Percentiles rank a stretch among this genome's conserved stretches.
Conservation (phyloP, 495 filamentous ascomycete genomes). For the Tuber borchii region DNA sequence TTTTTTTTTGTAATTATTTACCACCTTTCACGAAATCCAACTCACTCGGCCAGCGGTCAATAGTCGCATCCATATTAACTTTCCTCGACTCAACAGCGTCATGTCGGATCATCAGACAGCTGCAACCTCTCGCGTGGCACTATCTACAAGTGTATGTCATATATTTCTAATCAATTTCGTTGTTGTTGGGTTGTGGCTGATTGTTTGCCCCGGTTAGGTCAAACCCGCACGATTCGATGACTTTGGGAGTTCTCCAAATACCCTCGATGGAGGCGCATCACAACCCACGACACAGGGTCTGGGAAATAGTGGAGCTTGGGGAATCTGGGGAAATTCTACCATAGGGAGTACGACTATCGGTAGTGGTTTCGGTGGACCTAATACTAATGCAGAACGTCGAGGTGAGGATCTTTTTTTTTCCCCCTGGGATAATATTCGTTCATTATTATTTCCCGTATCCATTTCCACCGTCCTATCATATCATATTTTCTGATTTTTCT, state of each 20-base stretch:
- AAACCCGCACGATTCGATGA: constrained; percentile 37
- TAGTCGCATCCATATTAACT: constrained; percentile 5
- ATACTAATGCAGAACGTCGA: constrained; percentile 30
- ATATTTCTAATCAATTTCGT: constrained; percentile 3
- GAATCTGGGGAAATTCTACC: constrained; percentile 33
- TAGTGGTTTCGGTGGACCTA: constrained; percentile 35
- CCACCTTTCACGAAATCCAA: constrained; percentile 13
- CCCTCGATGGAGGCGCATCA: constrained; percentile 34
- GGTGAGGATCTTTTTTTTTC: constrained; percentile 24
- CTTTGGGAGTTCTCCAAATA: constrained; percentile 34
- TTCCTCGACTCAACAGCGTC: constrained; percentile 8
- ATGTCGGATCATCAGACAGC: constrained; percentile 41
- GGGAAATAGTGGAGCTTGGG: constrained; percentile 31
- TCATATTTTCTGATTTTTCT: background rate
- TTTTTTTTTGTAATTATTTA: constrained; percentile 6
- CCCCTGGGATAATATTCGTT: background rate
- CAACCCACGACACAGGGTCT: constrained; percentile 34
- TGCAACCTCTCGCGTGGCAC: constrained; percentile 33
- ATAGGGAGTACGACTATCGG: constrained; percentile 28
- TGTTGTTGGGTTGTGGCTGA: constrained; percentile 23
- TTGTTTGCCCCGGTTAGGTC: constrained; percentile 24
- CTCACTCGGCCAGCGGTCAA: constrained; percentile 9
- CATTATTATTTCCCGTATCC: background rate
- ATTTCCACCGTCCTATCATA: constrained; percentile 5
- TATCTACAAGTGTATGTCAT: constrained; percentile 29